A percentile compares a stretch with the other conserved stretches of the same genome.
phyloP scores from a whole-genome alignment of 352 stramenopile species.

The Globisporangium heterothallicum region DNA sequence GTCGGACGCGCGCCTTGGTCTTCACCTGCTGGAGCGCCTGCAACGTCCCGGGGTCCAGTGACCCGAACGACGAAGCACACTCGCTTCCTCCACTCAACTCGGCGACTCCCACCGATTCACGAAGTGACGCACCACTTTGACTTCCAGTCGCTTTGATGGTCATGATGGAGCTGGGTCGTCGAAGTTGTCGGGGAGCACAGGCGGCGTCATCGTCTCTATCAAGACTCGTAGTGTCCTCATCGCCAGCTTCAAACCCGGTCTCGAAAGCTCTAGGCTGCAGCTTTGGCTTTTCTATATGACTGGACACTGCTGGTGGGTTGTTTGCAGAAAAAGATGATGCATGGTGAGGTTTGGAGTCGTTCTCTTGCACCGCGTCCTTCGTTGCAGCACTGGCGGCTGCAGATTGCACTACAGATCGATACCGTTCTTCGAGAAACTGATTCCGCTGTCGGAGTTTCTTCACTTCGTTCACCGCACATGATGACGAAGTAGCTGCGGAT shows the following conservation, averaged over 20 bases:
- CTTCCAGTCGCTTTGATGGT: not conserved
- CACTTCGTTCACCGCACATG: conserved; percentile 27
- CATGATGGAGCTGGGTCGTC: not conserved
- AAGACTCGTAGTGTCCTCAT: not conserved
- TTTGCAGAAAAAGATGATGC: too few relatives aligned
- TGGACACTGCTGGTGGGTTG: too few relatives aligned
- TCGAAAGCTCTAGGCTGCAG: not conserved
- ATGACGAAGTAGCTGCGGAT: not conserved
- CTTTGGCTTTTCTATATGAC: too few relatives aligned
- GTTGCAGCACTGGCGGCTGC: not conserved
- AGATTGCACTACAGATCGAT: conserved; percentile 18
- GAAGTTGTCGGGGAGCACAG: not conserved
- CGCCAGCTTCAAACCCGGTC: not conserved
- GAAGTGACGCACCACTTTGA: too few relatives aligned
- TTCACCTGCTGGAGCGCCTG: conserved; percentile 46
- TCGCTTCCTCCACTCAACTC: too few relatives aligned
- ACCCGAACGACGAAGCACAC: conserved; percentile 13
- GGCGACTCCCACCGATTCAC: too few relatives aligned
- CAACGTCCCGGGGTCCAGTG: conserved; percentile 31
- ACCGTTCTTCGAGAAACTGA: conserved; percentile 55
- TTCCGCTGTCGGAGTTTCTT: conserved; percentile 55
- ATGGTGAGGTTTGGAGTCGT: too few relatives aligned
- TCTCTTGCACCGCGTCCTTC: not conserved
- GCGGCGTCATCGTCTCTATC: too few relatives aligned
- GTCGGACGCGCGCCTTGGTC: conserved; percentile 27